Evolutionary conservation across 176 grass and related monocot species (phyloP).

Genomic region (Echinochloa phyllopogon): DNA sequence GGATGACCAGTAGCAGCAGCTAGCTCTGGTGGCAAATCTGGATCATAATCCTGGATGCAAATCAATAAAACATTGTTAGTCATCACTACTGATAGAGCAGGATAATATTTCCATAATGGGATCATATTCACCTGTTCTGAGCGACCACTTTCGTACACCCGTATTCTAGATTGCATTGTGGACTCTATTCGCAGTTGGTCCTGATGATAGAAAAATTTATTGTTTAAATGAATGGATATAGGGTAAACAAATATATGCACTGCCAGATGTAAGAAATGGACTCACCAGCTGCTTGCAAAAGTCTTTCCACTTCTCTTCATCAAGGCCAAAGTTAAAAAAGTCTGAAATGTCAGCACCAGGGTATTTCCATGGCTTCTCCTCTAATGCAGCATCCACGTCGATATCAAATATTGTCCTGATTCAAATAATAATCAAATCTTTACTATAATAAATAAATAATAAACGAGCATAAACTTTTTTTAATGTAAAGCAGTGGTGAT

Average conservation of each 20-base stretch:
- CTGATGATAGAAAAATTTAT: constrained; percentile 53
- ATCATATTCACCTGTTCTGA: constrained; percentile 73
- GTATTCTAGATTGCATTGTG: constrained; percentile 99
- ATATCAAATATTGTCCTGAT: constrained; percentile 89
- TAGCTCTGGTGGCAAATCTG: constrained; percentile 98
- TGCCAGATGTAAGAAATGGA: constrained; percentile 36
- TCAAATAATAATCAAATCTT: constrained; percentile 35
- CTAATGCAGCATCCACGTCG: constrained; percentile 77
- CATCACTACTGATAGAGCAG: constrained; percentile 13
- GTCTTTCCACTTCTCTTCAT: constrained; percentile 97
- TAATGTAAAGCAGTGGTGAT: neutral
- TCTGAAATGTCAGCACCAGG: constrained; percentile 85
- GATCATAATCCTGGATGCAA: constrained; percentile 82
- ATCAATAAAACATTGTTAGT: constrained; percentile 38
- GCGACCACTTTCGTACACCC: constrained; percentile 96
- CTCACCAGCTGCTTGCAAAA: constrained; percentile 90
- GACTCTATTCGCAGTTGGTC: constrained; percentile 87
- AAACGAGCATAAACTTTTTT: constrained; percentile 6
- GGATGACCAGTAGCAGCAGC: constrained; percentile 85
- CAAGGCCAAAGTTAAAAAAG: constrained; percentile 92
- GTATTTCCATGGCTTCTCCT: constrained; percentile 98
- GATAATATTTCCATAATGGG: constrained; percentile 25
- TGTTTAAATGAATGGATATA: constrained; percentile 16
- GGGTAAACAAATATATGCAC: neutral
- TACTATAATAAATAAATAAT: constrained; percentile 28